A percentile compares a stretch with the other conserved stretches of the same genome.
These are phyloP conservation scores for Thielaviopsis euricoi DNA, from an alignment of 2,329 filamentous ascomycete genomes.

Conservation along the genomic window DNA sequence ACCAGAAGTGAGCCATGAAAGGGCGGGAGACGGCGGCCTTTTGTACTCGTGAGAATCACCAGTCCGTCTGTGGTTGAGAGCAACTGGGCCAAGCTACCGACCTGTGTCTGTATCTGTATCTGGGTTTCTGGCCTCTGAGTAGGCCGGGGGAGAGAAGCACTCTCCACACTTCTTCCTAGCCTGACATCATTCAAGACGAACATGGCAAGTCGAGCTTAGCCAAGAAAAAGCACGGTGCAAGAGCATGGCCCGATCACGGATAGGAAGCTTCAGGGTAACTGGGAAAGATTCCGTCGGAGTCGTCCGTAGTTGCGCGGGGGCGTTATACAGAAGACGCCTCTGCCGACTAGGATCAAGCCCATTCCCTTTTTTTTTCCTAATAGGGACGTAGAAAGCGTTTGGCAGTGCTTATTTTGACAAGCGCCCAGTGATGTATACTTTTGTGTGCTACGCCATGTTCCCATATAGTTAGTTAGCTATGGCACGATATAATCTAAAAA, in stretches of 20 bases:
- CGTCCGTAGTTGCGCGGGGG: not conserved
- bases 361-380: not conserved
- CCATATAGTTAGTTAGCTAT: too few relatives aligned
- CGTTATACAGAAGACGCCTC: too few relatives aligned
- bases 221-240: not conserved
- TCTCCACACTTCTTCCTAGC: not conserved
- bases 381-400: not conserved
- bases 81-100: not conserved
- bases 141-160: not conserved
- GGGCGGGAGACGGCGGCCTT: not conserved
- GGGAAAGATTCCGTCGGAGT: not conserved
- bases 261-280: not conserved
- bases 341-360: not conserved
- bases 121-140: not conserved
- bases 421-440: too few relatives aligned
- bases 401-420: not conserved
- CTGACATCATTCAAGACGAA: not conserved
- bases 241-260: not conserved
- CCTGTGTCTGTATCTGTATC: not conserved
- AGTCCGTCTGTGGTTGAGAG: not conserved
- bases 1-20: not conserved
- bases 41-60: not conserved
- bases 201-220: not conserved
- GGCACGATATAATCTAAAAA: too few relatives aligned
- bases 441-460: too few relatives aligned